A percentile compares a stretch with the other conserved stretches of the same genome.
Conservation (phyloP, 2,329 filamentous ascomycete species). For the Leptographium wingfieldii region DNA sequence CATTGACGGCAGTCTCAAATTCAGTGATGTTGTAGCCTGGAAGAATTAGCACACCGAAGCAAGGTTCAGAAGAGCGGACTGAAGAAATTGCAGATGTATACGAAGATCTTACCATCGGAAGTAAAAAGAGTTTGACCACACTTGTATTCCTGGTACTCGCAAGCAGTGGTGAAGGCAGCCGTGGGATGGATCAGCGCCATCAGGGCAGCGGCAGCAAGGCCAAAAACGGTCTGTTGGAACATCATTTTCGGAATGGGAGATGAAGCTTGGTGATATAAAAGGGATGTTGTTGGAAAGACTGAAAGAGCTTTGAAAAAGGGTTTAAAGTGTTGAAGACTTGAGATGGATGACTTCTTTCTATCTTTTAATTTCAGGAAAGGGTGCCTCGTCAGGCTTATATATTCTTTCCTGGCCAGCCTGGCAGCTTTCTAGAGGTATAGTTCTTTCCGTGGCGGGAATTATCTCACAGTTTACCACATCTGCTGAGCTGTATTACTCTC, state of each 20-base stretch:
- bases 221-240: background rate
- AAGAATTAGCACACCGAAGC: background rate
- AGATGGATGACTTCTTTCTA: background rate
- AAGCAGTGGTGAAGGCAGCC: background rate
- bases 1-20: conserved; percentile 8
- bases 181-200: background rate
- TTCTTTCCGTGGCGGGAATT: background rate
- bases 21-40: conserved; percentile 9
- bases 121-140: background rate
- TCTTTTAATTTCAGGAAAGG: background rate
- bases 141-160: background rate
- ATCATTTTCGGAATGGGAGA: background rate
- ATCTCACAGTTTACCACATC: background rate
- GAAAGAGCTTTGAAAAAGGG: background rate
- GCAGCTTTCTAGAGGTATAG: background rate
- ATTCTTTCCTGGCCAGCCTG: background rate
- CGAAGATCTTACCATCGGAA: background rate
- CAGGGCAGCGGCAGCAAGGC: background rate
- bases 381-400: background rate
- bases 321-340: background rate
- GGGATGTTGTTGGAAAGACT: background rate
- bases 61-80: background rate
- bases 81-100: background rate
- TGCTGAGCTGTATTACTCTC: background rate
- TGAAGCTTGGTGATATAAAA: background rate